Percentiles rank a stretch among this genome's conserved stretches.
These are phyloP conservation scores for Tylopilus subfusipes DNA, from an alignment of 768 basidiomycete species.

Conservation along the genomic window DNA sequence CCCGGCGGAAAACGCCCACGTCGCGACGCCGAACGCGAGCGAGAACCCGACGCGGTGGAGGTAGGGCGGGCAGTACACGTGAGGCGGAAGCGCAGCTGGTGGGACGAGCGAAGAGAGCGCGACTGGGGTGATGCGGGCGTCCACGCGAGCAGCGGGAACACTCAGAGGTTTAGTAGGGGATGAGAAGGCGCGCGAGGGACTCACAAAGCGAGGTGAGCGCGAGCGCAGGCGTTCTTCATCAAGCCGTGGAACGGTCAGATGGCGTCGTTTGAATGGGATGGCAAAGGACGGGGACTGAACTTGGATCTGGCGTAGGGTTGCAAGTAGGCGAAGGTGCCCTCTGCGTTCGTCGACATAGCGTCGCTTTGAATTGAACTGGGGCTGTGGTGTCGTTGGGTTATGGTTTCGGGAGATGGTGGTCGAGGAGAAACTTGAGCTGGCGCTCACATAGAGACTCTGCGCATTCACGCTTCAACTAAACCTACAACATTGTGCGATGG, in stretches of 20 bases:
- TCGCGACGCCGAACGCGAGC: conserved; percentile 41
- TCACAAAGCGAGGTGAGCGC: conserved; percentile 35
- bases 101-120: conserved; percentile 36
- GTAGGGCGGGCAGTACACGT: conserved; percentile 38
- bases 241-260: conserved; percentile 13
- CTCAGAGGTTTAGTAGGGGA: no score
- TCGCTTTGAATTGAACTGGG: neutral
- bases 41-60: conserved; percentile 43
- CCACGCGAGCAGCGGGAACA: no score
- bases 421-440: no score
- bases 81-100: conserved; percentile 28
- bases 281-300: conserved; percentile 24
- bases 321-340: conserved; percentile 22
- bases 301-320: conserved; percentile 32
- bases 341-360: conserved; percentile 14
- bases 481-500: conserved; percentile 11
- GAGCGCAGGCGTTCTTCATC: conserved; percentile 29
- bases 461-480: no score
- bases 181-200: conserved; percentile 7
- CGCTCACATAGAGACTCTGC: no score
- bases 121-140: conserved; percentile 26
- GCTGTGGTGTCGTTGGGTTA: conserved; percentile 5
- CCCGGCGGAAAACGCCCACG: conserved; percentile 39
- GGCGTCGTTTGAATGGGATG: neutral
- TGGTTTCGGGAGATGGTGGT: no score